phyloP scores from a whole-genome alignment of 1,284 basidiomycete genomes.

The Pholiota adiposa region DNA sequence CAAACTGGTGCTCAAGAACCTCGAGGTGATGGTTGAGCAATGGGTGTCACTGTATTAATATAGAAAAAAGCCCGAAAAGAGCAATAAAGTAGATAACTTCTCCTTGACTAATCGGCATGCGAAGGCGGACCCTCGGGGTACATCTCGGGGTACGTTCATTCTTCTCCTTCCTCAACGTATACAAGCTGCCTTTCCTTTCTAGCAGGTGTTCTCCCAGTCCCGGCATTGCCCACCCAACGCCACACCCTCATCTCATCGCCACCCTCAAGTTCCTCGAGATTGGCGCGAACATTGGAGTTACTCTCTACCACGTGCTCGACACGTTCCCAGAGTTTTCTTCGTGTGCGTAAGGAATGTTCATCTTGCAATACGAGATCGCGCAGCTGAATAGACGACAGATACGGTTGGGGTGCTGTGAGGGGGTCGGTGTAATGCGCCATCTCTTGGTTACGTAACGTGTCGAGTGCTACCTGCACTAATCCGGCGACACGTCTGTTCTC shows the following conservation, averaged over 20 bases:
- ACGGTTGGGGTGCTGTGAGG: slow-evolving; percentile 76
- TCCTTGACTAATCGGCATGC: neutral
- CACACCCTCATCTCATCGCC: slow-evolving; percentile 88
- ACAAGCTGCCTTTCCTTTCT: slow-evolving; percentile 27
- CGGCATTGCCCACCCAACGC: slow-evolving; percentile 73
- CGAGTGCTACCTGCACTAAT: slow-evolving; percentile 81
- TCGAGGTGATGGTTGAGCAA: neutral
- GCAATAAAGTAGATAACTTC: neutral
- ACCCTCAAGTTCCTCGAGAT: slow-evolving; percentile 86
- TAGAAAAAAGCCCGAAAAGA: neutral
- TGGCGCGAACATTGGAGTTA: slow-evolving; percentile 92
- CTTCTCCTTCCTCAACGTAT: slow-evolving; percentile 9
- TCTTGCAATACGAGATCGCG: slow-evolving; percentile 89
- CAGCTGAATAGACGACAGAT: slow-evolving; percentile 88
- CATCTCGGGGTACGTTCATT: neutral
- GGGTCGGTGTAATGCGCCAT: slow-evolving; percentile 86
- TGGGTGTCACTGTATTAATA: neutral
- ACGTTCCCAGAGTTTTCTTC: slow-evolving; percentile 82
- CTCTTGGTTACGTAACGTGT: slow-evolving; percentile 86
- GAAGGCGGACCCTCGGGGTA: neutral
- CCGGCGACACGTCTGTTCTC: slow-evolving; percentile 76
- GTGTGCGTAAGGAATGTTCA: slow-evolving; percentile 71
- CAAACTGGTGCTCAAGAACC: neutral
- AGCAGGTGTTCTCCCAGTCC: slow-evolving; percentile 34
- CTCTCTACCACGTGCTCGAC: slow-evolving; percentile 91